Base-by-base conservation (phyloP, 2,329 filamentous ascomycete genomes). In the Calonectria multiphialidica region DNA sequence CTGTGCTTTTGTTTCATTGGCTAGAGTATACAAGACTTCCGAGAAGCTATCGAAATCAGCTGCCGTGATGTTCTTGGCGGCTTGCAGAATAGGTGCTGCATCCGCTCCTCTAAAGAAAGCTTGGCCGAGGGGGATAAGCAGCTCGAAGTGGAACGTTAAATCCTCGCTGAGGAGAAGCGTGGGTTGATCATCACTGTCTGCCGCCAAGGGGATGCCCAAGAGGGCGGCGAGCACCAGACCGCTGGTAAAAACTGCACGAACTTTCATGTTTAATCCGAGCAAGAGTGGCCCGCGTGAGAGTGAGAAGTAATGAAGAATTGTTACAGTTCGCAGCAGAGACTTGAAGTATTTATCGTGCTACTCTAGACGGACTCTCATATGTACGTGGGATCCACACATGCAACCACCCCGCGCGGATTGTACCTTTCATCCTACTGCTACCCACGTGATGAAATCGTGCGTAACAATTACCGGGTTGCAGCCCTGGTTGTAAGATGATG, bases 61-160 rank as follows among this genome's bases (percentile, higher is more conserved):
- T 0, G 77, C 61, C 18, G 73, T 71, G 42, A 82, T 79, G 16
- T 78, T 70, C n/a, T 78, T 75, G 4, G 80, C 80, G 1, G 77
- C 77, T 16, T 76, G 77, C 5, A 86, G 76, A 0, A 85, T 78
- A 18, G 84, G 81, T 28, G 78, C 80, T 0, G 82, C 77, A 28
- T 83, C 80, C 10, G 72, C 57, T 0, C 76, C 76, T 12, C 73
- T 65, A 4, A 37, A 53, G 21, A 68, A 15, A 13, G 64, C 30
- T 15, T 70, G 44, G 7, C 68, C 37, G 18, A 70, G 61, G 1
- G 61, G 35, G 57, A 53, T 61, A 30, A 70, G 68, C n/a, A 70
- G 33, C 30, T 70, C 35, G 7, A 70, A 70, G 50, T 70, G 37
- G 42, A 70, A 61, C 10, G 61, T 25, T 12, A 42, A 25, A 42